Base-by-base conservation (phyloP, 2,329 filamentous ascomycete genomes). In the Colletotrichum endophyticum region DNA sequence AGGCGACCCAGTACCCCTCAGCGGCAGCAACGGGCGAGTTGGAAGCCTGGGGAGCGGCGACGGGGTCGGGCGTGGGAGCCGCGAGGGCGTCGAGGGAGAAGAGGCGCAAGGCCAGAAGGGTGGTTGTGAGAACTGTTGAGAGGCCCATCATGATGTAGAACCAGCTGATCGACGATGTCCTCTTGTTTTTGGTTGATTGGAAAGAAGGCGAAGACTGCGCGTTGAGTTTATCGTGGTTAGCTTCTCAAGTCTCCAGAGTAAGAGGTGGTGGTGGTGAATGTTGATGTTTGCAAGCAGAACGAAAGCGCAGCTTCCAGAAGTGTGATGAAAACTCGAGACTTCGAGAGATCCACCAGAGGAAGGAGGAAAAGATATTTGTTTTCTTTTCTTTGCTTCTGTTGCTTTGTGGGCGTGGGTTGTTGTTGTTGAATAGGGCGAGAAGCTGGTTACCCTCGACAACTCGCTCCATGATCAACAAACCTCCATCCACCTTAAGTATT, bases 1-100 rank as follows among this genome's bases (percentile, higher is more conserved):
- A 88, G 44, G 91, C 89, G 73, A 97, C 84, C 95, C 95, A 98
- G 89, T 94, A 97, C 81, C 84, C 9, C 39, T 7, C 86, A 7
- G 89, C 89, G 39, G 81, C 79, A 22, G 83, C 81, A 27, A 81
- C 80, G 13, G 71, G 70, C 66, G 61, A 30, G 61, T 56, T 8
- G 64, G 80, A 66, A 44, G 78, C 75, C 30, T 78, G 63, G 69
- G 80, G 44, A 73, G 78, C 72, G 22, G 75, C 30, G 36, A 34
- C 61, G 15, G 69, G 69, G 6, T 57, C 22, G 8, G 80, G 79
- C 8, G 82, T 78, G 5, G 85, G 83, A 49, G 84, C 83, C 25
- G 85, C 86, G 25, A 81, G 78, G 15, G 81, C 80, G 6, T 82
- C 80, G 36, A 83, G 80, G 25, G 84, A 81, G 66, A 86, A 83